A percentile compares a stretch with the other conserved stretches of the same genome.
phyloP scores from a whole-genome alignment of 176 grass and related monocot species.

The Saccharum spontaneum region DNA sequence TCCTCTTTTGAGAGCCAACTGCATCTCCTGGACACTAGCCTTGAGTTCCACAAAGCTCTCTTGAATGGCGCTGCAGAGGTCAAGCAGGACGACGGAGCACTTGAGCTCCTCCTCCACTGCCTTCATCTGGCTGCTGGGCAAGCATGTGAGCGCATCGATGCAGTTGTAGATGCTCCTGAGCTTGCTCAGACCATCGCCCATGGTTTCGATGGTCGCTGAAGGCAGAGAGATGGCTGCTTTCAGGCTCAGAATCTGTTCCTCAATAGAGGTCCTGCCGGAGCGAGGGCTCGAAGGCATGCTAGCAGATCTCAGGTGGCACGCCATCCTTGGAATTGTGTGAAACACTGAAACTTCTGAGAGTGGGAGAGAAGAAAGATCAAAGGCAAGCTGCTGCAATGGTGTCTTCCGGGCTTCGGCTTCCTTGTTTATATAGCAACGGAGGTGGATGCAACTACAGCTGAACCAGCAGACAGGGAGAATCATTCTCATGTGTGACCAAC shows the following conservation, averaged over 20 bases:
- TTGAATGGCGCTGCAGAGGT: constrained; percentile 42
- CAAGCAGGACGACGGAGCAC: constrained; percentile 41
- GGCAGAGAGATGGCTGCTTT: background rate
- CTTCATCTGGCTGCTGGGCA: constrained; percentile 53
- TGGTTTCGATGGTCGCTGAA: background rate
- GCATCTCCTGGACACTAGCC: constrained; percentile 27
- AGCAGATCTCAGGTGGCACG: constrained; percentile 2
- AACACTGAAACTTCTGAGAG: background rate
- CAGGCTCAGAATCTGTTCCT: constrained; percentile 6
- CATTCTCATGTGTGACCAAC: background rate
- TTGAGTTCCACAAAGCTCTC: constrained; percentile 38
- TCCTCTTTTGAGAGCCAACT: constrained; percentile 31
- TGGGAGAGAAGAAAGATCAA: background rate
- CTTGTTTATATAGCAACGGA: background rate
- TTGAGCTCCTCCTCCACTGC: constrained; percentile 51
- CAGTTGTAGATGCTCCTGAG: constrained; percentile 24
- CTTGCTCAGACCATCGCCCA: background rate
- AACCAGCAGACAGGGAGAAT: constrained; percentile 15
- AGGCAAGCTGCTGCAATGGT: background rate
- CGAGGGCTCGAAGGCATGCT: constrained; percentile 27
- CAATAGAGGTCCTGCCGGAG: background rate
- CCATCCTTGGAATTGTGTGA: background rate
- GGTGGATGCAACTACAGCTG: background rate
- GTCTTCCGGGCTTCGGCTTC: background rate
- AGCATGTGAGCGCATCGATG: constrained; percentile 28